A percentile compares a stretch with the other conserved stretches of the same genome.
These are phyloP conservation scores for Cynanchum wilfordii DNA, from an alignment of 257 asterid genomes.

Conservation along the genomic window DNA sequence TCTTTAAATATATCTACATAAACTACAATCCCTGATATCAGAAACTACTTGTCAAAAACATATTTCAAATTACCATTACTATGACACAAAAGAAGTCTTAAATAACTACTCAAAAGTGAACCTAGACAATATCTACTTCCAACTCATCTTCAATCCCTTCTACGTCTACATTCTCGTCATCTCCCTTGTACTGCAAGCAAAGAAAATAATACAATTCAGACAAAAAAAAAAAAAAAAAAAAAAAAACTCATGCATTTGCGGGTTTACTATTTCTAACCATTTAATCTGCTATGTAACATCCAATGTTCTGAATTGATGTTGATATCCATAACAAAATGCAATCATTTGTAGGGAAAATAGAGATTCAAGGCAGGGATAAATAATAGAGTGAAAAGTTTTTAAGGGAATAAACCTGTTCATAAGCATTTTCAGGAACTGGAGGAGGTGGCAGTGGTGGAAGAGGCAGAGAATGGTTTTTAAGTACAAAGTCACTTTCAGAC, in stretches of 20 bases:
- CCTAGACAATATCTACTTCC: slow-evolving; percentile 66
- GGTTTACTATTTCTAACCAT: too few relatives aligned
- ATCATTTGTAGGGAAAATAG: not conserved
- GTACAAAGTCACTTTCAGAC: slow-evolving; percentile 27
- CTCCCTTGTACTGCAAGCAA: slow-evolving; percentile 59
- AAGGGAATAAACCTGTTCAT: slow-evolving; percentile 44
- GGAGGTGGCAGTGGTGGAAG: slow-evolving; percentile 69
- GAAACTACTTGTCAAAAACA: not conserved
- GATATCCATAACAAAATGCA: not conserved
- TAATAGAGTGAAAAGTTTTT: not conserved
- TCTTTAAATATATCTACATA: too few relatives aligned
- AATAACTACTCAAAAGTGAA: not conserved
- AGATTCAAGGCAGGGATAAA: not conserved
- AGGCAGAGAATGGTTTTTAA: slow-evolving; percentile 26
- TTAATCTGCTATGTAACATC: not conserved
- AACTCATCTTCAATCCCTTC: slow-evolving; percentile 59
- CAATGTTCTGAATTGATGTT: not conserved
- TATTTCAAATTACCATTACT: not conserved
- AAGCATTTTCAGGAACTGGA: slow-evolving; percentile 46
- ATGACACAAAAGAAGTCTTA: not conserved
- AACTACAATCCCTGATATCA: too few relatives aligned
- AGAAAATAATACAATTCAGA: slow-evolving; percentile 9
- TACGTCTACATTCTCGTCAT: slow-evolving; percentile 44
- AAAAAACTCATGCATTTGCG: too few relatives aligned
- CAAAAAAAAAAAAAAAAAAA: not conserved